phyloP scores from a whole-genome alignment of 768 basidiomycete species.

The Amylocystis lapponica region DNA sequence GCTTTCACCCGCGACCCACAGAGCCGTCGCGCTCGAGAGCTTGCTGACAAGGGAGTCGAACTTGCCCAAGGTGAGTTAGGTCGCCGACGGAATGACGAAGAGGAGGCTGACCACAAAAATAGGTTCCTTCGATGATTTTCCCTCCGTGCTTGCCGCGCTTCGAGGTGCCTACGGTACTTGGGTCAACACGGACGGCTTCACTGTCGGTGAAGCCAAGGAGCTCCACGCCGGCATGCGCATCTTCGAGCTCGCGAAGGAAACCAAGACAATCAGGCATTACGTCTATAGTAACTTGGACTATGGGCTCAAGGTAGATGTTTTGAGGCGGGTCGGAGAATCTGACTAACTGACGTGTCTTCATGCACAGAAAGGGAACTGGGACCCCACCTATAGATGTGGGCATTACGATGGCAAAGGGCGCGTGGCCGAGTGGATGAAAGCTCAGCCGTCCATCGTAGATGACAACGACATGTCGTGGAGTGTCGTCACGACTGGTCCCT shows the following conservation, averaged over 20 bases:
- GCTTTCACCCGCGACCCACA: conserved; percentile 33
- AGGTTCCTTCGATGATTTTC: conserved; percentile 30
- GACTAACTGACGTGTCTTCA: not conserved
- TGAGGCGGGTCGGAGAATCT: not conserved
- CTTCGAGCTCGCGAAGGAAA: conserved; percentile 33
- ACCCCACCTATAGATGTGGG: conserved; percentile 28
- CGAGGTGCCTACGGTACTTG: conserved; percentile 30
- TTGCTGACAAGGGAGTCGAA: conserved; percentile 31
- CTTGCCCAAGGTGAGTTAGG: conserved; percentile 25
- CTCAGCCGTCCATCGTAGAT: conserved; percentile 29
- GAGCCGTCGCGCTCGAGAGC: conserved; percentile 28
- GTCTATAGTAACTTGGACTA: conserved; percentile 38
- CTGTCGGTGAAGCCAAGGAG: conserved; percentile 35
- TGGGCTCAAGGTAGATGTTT: conserved; percentile 27
- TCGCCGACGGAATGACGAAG: not conserved
- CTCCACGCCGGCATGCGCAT: conserved; percentile 35
- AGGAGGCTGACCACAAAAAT: not conserved
- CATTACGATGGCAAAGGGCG: conserved; percentile 37
- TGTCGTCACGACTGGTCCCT: conserved; percentile 26
- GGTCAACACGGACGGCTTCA: conserved; percentile 31
- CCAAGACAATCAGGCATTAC: conserved; percentile 30
- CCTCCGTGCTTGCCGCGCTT: conserved; percentile 24
- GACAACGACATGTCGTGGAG: conserved; percentile 32
- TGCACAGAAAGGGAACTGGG: conserved; percentile 11
- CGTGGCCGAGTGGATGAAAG: conserved; percentile 31